A percentile compares a stretch with the other conserved stretches of the same genome.
These are phyloP conservation scores for Leavenworthia alabamica DNA, from an alignment of 345 rosid species.

Conservation along the genomic window DNA sequence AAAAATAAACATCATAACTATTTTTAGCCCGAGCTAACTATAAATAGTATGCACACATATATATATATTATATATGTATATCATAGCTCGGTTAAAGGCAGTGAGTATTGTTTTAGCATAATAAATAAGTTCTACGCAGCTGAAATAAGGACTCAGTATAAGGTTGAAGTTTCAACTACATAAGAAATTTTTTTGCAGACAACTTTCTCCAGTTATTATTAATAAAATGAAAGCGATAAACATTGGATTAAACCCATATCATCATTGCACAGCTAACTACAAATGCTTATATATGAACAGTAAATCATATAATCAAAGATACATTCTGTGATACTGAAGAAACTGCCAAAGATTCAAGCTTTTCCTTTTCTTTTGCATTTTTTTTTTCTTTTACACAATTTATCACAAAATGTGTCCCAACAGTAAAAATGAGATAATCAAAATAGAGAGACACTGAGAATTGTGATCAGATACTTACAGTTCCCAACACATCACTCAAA, in stretches of 20 bases:
- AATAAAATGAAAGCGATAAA: not conserved
- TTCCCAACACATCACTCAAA: too few species aligned
- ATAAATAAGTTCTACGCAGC: not conserved
- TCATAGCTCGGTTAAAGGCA: not conserved
- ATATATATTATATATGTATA: not conserved
- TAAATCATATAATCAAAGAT: not conserved
- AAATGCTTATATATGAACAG: not conserved
- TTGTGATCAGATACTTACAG: too few species aligned
- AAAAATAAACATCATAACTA: slow-evolving; percentile 24
- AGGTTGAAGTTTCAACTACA: slow-evolving; percentile 1
- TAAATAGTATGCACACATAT: not conserved
- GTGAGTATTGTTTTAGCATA: not conserved
- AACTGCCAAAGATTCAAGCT: not conserved
- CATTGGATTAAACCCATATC: not conserved
- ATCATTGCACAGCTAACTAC: not conserved
- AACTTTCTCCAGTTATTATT: not conserved
- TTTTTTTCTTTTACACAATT: not conserved
- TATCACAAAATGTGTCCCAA: not conserved
- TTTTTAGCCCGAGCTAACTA: not conserved
- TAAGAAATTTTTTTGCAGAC: slow-evolving; percentile 1
- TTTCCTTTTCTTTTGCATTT: not conserved
- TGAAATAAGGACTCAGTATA: not conserved
- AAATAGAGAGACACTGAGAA: too few species aligned
- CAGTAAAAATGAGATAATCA: too few species aligned
- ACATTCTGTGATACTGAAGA: slow-evolving; percentile 2